phyloP scores from a whole-genome alignment of 164 flowering plant genomes.

The Vitis rotundifolia region DNA sequence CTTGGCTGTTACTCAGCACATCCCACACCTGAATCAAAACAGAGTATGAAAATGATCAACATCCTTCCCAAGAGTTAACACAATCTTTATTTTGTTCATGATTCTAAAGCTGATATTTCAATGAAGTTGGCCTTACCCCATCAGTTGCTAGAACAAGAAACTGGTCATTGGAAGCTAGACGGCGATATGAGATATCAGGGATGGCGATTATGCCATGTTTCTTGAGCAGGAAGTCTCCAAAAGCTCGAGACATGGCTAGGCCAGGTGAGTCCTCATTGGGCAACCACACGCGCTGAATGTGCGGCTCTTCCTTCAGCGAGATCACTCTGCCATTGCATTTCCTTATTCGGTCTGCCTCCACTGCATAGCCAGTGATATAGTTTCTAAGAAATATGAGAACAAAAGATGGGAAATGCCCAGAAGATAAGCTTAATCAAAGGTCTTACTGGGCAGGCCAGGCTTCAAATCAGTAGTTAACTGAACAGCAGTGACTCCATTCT shows the following conservation, averaged over 20 bases:
- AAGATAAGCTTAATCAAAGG: background rate
- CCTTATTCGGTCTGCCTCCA: slow-evolving; percentile 77
- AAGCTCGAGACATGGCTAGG: slow-evolving; percentile 81
- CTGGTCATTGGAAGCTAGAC: slow-evolving; percentile 46
- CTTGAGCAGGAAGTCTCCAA: slow-evolving; percentile 77
- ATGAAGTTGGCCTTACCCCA: slow-evolving; percentile 51
- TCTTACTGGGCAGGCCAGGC: slow-evolving; percentile 69
- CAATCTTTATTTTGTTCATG: background rate
- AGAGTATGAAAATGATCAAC: background rate
- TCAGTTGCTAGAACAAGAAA: slow-evolving; percentile 81
- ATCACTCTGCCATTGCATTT: slow-evolving; percentile 61
- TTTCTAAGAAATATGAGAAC: too few relatives aligned
- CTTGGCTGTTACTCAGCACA: slow-evolving; percentile 66
- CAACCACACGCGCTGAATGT: slow-evolving; percentile 76
- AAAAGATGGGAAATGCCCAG: too few relatives aligned
- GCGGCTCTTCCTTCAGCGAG: slow-evolving; percentile 57
- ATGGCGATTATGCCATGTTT: slow-evolving; percentile 59
- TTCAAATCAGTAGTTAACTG: slow-evolving; percentile 84
- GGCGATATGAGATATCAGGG: slow-evolving; percentile 59
- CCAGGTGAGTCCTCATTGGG: slow-evolving; percentile 70
- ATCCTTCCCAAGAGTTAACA: background rate
- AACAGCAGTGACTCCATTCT: slow-evolving; percentile 46
- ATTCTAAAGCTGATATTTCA: background rate
- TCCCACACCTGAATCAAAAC: slow-evolving; percentile 52
- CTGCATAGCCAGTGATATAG: slow-evolving; percentile 31